These are phyloP conservation scores for Arctium lappa DNA, from an alignment of 129 eudicot genomes.

Conservation along the genomic window DNA sequence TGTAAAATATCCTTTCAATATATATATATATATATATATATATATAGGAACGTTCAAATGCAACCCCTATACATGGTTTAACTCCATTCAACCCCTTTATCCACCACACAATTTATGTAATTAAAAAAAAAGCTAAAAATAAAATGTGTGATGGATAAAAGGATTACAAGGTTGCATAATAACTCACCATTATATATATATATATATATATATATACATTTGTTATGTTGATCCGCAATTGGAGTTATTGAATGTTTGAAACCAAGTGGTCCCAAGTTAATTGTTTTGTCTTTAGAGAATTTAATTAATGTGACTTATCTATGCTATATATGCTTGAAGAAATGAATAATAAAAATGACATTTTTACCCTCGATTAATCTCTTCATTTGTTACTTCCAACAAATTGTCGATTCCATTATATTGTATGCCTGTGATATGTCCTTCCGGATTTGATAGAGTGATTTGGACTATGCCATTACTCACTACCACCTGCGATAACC, in stretches of 20 bases:
- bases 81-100: no score
- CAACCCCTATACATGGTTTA: no score
- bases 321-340: neutral
- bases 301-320: no score
- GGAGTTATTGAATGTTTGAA: neutral
- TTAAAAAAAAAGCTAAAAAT: no score
- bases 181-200: no score
- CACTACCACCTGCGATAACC: conserved; percentile 33
- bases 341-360: neutral
- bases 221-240: neutral
- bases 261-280: neutral
- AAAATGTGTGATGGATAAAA: no score
- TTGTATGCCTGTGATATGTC: conserved; percentile 31
- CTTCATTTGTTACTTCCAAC: conserved; percentile 36
- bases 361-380: conserved; percentile 36
- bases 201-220: no score
- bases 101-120: no score
- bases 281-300: neutral
- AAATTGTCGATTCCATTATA: conserved; percentile 48
- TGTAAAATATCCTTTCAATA: no score
- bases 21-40: no score
- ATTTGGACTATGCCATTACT: conserved; percentile 40
- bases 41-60: no score
- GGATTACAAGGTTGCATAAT: no score
- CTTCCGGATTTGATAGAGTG: conserved; percentile 29